Conservation (phyloP, 225 moss, liverwort and hornwort species). For the Straminergon stramineum region DNA sequence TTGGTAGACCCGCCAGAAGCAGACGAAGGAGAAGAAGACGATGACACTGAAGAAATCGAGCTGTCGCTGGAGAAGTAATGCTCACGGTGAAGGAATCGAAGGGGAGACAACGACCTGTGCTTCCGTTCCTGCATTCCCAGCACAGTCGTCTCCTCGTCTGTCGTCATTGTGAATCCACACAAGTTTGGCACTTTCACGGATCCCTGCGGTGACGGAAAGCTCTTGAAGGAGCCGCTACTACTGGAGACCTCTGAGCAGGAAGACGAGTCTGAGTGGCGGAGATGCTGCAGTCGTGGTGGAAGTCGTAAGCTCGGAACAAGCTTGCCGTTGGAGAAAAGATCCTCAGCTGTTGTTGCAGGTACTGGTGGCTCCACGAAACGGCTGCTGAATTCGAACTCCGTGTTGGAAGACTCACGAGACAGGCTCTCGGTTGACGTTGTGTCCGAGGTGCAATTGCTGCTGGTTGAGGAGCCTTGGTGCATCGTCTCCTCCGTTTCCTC, state of each 20-base stretch:
- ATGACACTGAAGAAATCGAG: neutral
- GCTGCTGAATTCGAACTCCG: slow-evolving; percentile 33
- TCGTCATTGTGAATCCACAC: neutral
- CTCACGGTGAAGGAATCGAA: slow-evolving; percentile 2
- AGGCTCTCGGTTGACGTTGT: neutral
- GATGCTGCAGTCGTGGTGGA: slow-evolving; percentile 32
- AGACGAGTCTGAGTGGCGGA: slow-evolving; percentile 1
- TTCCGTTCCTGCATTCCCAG: slow-evolving; percentile 8
- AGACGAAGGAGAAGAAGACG: neutral
- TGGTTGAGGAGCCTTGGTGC: neutral
- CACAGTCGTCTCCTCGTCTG: neutral
- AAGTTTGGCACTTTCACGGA: neutral
- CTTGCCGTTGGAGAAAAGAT: slow-evolving; percentile 35
- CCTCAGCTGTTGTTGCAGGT: slow-evolving; percentile 12
- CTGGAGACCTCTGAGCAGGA: slow-evolving; percentile 10
- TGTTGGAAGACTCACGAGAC: slow-evolving; percentile 14
- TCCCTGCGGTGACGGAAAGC: neutral
- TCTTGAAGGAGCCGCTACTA: slow-evolving; percentile 5
- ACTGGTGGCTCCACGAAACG: slow-evolving; percentile 2
- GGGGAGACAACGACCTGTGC: slow-evolving; percentile 9
- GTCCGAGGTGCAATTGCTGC: slow-evolving; percentile 4
- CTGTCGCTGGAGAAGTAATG: neutral
- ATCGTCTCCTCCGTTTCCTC: neutral
- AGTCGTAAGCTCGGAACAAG: slow-evolving; percentile 18
- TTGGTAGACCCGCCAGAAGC: neutral